phyloP scores from a whole-genome alignment of 2,329 filamentous ascomycete species.

The Penicillium sp. region DNA sequence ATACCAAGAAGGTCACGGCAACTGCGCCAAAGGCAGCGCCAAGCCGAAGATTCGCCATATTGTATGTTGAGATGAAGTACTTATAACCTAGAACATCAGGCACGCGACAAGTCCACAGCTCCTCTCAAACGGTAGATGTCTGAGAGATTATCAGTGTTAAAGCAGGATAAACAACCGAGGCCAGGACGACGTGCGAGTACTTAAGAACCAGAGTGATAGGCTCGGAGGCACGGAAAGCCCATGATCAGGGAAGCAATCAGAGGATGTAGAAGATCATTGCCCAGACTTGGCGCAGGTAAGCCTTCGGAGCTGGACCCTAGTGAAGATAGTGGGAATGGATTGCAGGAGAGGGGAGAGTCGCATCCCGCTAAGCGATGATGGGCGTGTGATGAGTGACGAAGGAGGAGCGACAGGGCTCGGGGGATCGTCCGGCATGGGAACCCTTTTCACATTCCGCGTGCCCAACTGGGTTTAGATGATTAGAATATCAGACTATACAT shows the following conservation, averaged over 20 bases:
- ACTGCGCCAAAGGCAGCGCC: constrained; percentile 35
- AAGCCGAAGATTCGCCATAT: constrained; percentile 40
- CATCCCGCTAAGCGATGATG: constrained; percentile 28
- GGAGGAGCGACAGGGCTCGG: constrained; percentile 9
- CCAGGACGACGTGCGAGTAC: constrained; percentile 14
- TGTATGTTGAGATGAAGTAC: constrained; percentile 11
- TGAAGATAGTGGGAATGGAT: background rate
- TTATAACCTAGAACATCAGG: constrained; percentile 21
- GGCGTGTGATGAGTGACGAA: constrained; percentile 25
- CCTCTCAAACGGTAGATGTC: background rate
- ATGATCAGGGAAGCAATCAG: constrained; percentile 4
- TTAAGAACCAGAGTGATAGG: constrained; percentile 13
- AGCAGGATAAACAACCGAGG: constrained; percentile 4
- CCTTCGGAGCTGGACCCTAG: constrained; percentile 5
- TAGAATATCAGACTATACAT: background rate
- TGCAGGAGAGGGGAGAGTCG: constrained; percentile 18
- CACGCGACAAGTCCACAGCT: background rate
- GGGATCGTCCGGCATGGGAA: constrained; percentile 21
- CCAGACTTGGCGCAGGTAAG: constrained; percentile 15
- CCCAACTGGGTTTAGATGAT: constrained; percentile 23
- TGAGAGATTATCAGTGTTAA: background rate
- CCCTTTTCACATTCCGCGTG: constrained; percentile 16
- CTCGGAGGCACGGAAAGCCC: constrained; percentile 3
- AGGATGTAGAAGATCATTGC: constrained; percentile 19
- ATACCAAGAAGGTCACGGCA: constrained; percentile 36